phyloP scores from a whole-genome alignment of 176 grass and related monocot genomes.

The Elaeis guineensis region DNA sequence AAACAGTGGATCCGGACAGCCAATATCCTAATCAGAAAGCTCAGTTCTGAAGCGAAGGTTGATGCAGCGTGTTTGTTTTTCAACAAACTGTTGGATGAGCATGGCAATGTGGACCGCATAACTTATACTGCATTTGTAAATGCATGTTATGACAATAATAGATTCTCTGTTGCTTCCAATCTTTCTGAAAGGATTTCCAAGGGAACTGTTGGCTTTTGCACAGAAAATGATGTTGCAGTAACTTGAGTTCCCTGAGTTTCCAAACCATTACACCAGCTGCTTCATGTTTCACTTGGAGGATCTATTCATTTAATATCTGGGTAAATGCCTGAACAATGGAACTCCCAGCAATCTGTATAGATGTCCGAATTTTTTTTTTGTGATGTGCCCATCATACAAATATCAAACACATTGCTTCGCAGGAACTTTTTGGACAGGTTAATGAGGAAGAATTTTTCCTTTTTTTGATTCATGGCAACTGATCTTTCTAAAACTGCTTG shows the following conservation, averaged over 20 bases:
- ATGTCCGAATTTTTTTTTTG: too few species aligned
- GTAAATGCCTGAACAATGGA: too few species aligned
- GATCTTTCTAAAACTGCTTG: too few species aligned
- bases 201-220: conserved; percentile 25
- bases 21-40: conserved; percentile 68
- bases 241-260: conserved; percentile 20
- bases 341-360: too few species aligned
- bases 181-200: conserved; percentile 58
- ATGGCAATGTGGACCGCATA: conserved; percentile 49
- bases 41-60: conserved; percentile 44
- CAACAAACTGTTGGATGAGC: conserved; percentile 45
- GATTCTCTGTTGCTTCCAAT: conserved; percentile 59
- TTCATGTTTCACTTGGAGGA: neutral
- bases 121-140: conserved; percentile 52
- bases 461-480: too few species aligned
- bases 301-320: too few species aligned
- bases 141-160: conserved; percentile 60
- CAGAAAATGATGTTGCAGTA: conserved; percentile 25
- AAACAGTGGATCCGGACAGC: conserved; percentile 32
- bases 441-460: too few species aligned
- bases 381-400: too few species aligned
- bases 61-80: conserved; percentile 62
- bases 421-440: too few species aligned
- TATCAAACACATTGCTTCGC: too few species aligned
- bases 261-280: neutral